phyloP scores from a whole-genome alignment of 345 rosid species.

The Eucalyptus pauciflora region DNA sequence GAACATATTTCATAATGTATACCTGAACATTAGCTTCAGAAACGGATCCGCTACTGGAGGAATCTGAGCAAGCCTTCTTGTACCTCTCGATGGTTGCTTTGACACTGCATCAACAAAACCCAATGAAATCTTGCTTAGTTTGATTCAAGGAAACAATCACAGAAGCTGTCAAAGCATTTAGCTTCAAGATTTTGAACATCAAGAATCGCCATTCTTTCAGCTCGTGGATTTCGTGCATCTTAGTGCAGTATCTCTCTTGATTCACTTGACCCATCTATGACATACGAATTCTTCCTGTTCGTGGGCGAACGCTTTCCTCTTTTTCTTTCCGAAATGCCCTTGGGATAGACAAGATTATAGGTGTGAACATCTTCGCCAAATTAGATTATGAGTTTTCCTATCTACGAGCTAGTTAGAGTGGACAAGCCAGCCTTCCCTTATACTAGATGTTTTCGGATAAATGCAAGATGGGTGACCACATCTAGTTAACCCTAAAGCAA shows the following conservation, averaged over 20 bases:
- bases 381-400: neutral
- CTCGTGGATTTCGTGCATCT: neutral
- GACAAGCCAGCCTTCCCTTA: neutral
- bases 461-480: neutral
- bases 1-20: neutral
- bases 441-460: neutral
- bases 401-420: neutral
- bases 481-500: neutral
- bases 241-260: neutral
- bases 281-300: neutral
- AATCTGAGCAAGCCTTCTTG: slow-evolving; percentile 68
- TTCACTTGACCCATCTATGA: neutral
- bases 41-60: slow-evolving; percentile 56
- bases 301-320: neutral
- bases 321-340: neutral
- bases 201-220: neutral
- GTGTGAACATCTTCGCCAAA: neutral
- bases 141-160: neutral
- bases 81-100: slow-evolving; percentile 90
- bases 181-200: neutral
- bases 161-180: neutral
- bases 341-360: neutral
- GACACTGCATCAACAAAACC: slow-evolving; percentile 37
- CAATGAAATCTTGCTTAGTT: neutral
- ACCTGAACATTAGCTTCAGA: slow-evolving; percentile 91